Conservation (phyloP, 805 yeast species). For the Millerago galiae region DNA sequence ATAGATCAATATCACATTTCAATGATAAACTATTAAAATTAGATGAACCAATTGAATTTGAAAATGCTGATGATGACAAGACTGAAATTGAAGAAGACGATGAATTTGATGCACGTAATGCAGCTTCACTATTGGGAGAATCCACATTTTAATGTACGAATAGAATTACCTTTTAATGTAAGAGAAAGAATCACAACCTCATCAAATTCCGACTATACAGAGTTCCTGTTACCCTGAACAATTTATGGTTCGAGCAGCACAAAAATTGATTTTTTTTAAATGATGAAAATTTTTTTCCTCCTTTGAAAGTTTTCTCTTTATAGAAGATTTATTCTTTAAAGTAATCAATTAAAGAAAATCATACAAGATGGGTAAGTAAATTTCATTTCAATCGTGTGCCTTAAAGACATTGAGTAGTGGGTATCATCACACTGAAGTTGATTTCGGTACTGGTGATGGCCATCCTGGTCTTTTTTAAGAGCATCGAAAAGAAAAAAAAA, state of each 20-base stretch:
- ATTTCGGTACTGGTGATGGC: too few species aligned
- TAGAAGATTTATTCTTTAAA: conserved; percentile 7
- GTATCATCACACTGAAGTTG: too few species aligned
- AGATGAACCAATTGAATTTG: conserved; percentile 9
- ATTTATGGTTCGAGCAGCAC: background rate
- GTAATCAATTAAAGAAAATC: conserved; percentile 13
- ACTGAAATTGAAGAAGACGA: conserved; percentile 18
- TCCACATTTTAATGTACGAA: conserved; percentile 44
- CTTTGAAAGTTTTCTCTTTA: conserved; percentile 5
- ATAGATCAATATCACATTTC: conserved; percentile 34
- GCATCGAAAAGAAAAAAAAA: too few species aligned
- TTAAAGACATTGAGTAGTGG: too few species aligned
- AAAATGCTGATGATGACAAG: conserved; percentile 11
- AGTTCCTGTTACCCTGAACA: too few species aligned
- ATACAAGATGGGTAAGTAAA: conserved; percentile 25
- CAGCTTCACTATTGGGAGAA: conserved; percentile 74
- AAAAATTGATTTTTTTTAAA: background rate
- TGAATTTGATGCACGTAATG: conserved; percentile 71
- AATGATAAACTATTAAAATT: conserved; percentile 15
- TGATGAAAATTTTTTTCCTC: conserved; percentile 10
- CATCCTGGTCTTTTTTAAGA: too few species aligned
- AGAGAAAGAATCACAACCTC: background rate
- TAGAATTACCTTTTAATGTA: too few species aligned
- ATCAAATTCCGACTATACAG: background rate
- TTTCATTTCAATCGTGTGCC: too few species aligned